A percentile compares a stretch with the other conserved stretches of the same genome.
Conservation (phyloP, 75 land plant species). For the Adiantum capillusveneris region DNA sequence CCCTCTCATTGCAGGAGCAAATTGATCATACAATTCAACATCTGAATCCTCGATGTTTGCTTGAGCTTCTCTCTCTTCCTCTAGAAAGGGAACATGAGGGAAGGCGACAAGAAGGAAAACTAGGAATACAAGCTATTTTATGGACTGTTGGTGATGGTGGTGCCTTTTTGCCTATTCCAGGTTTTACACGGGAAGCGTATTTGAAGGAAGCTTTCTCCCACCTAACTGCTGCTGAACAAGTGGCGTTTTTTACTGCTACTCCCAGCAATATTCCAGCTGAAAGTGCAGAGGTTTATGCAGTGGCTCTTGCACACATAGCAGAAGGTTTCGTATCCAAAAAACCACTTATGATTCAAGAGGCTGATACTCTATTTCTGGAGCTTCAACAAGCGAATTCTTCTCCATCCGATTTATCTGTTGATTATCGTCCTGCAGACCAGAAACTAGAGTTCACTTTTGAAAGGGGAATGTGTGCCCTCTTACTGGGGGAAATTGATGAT, state of each 20-base stretch:
- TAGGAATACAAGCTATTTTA: conserved; percentile 59
- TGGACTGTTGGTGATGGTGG: conserved; percentile 92
- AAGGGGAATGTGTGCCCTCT: conserved; percentile 75
- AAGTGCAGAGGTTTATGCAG: conserved; percentile 73
- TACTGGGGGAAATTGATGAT: conserved; percentile 73
- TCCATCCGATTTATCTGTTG: conserved; percentile 15
- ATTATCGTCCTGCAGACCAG: conserved; percentile 22
- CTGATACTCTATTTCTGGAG: conserved; percentile 60
- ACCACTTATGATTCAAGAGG: conserved; percentile 69
- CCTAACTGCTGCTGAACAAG: conserved; percentile 90
- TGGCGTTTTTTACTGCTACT: conserved; percentile 67
- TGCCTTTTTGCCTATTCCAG: conserved; percentile 59
- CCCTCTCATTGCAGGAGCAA: conserved; percentile 70
- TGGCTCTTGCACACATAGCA: conserved; percentile 82
- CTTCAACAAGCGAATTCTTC: conserved; percentile 63
- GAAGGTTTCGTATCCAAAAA: conserved; percentile 65
- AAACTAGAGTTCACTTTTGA: conserved; percentile 65
- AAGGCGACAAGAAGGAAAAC: conserved; percentile 68
- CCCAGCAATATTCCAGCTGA: conserved; percentile 84
- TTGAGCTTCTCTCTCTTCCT: conserved; percentile 86
- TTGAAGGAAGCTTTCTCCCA: conserved; percentile 72
- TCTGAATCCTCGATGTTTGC: conserved; percentile 70
- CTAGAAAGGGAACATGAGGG: conserved; percentile 43
- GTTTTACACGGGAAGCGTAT: conserved; percentile 75
- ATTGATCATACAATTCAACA: conserved; percentile 94